phyloP scores from a whole-genome alignment of 75 land plant species.

The Pinus albicaulis region DNA sequence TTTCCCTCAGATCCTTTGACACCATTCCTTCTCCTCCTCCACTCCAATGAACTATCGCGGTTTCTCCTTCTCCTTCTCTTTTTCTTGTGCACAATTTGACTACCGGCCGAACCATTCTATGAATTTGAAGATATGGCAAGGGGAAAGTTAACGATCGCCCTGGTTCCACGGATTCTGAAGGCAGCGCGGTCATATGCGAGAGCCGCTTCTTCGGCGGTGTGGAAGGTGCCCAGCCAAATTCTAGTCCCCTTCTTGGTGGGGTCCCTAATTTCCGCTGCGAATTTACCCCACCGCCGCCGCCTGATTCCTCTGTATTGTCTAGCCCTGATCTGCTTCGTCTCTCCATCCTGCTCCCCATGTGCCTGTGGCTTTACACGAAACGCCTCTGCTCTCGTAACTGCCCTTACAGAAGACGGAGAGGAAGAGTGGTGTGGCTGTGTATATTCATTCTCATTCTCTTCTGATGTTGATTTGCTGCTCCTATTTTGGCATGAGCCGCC shows the following conservation, averaged over 20 bases:
- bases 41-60: not conserved
- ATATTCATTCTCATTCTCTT: too few species aligned
- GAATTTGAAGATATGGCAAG: not conserved
- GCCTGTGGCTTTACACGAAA: too few species aligned
- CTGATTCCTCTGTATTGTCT: not conserved
- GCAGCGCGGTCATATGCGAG: conserved; percentile 3
- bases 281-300: not conserved
- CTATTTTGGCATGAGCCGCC: too few species aligned
- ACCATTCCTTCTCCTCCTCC: too few species aligned
- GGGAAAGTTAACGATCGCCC: not conserved
- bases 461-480: too few species aligned
- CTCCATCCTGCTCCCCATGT: too few species aligned
- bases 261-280: not conserved
- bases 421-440: too few species aligned
- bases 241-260: not conserved
- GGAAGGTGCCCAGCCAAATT: not conserved
- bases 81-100: not conserved
- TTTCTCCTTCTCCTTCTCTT: not conserved
- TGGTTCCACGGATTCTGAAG: not conserved
- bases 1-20: too few species aligned
- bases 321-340: too few species aligned
- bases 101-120: not conserved
- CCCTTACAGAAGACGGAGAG: too few species aligned
- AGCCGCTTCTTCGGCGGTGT: not conserved
- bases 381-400: too few species aligned